phyloP scores from a whole-genome alignment of 352 stramenopile genomes.

The Phytophthora crassamura region DNA sequence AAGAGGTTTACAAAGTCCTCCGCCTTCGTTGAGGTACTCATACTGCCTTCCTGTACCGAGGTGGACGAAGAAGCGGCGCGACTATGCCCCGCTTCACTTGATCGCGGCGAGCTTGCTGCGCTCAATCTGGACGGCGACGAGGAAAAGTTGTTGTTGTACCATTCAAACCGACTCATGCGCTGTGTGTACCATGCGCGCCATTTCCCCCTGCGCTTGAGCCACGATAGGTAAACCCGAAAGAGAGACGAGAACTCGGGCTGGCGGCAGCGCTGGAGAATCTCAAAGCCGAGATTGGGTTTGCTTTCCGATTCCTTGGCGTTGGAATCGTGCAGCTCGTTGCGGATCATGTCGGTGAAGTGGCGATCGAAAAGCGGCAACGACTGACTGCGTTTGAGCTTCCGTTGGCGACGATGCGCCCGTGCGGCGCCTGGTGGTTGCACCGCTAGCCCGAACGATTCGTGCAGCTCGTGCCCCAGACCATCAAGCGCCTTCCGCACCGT shows the following conservation, averaged over 20 bases:
- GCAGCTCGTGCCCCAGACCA: constrained; percentile 16
- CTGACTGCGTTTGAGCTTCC: constrained; percentile 65
- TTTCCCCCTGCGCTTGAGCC: constrained; percentile 34
- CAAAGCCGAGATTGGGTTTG: constrained; percentile 64
- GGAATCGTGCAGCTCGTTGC: constrained; percentile 60
- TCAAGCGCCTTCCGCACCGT: background rate
- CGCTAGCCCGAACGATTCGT: constrained; percentile 22
- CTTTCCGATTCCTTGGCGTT: constrained; percentile 64
- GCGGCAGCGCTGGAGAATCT: constrained; percentile 56
- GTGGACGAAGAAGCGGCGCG: background rate
- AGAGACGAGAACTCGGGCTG: constrained; percentile 67
- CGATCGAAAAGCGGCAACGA: constrained; percentile 69
- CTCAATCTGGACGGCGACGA: constrained; percentile 6
- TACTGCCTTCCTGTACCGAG: constrained; percentile 2
- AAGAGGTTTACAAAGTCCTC: constrained; percentile 67
- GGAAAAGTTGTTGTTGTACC: constrained; percentile 16
- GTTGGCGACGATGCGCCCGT: constrained; percentile 28
- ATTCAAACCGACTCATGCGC: constrained; percentile 5
- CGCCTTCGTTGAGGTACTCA: constrained; percentile 28
- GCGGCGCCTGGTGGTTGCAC: constrained; percentile 15
- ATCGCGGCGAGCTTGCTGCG: background rate
- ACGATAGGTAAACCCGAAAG: constrained; percentile 56
- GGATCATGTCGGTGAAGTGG: constrained; percentile 66
- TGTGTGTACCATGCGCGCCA: constrained; percentile 17
- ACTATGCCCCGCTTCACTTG: background rate